Percentiles rank a stretch among this genome's conserved stretches.
Evolutionary conservation across 805 yeast species (phyloP).

Genomic region (Candida ponderosae): DNA sequence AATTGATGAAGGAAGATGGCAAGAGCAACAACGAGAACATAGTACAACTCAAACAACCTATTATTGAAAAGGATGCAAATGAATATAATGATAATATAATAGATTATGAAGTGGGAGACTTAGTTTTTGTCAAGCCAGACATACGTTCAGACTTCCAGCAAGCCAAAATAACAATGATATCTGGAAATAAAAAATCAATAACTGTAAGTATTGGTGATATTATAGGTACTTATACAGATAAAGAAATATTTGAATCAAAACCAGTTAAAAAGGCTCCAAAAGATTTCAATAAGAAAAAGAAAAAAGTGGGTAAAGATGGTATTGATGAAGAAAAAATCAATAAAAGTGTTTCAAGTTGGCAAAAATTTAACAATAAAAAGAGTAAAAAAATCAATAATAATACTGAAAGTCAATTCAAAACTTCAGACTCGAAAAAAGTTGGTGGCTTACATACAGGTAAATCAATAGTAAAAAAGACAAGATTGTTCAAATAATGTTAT

Average conservation of each 20-base stretch:
- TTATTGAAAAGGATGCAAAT: background rate
- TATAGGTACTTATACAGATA: constrained; percentile 7
- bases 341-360: constrained; percentile 13
- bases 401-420: constrained; percentile 5
- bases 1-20: constrained; percentile 5
- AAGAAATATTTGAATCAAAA: constrained; percentile 5
- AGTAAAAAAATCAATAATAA: constrained; percentile 2
- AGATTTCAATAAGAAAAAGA: constrained; percentile 1
- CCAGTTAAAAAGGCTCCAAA: constrained; percentile 5
- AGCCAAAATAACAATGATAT: constrained; percentile 9
- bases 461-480: constrained; percentile 8
- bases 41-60: too few relatives aligned
- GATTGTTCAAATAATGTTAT: too few relatives aligned
- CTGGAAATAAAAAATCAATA: constrained; percentile 10
- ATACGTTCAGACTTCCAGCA: constrained; percentile 4
- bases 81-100: background rate
- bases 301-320: constrained; percentile 5
- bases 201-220: constrained; percentile 7
- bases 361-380: constrained; percentile 11
- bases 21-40: too few relatives aligned
- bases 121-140: constrained; percentile 8
- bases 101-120: constrained; percentile 6
- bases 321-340: constrained; percentile 7
- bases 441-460: constrained; percentile 9
- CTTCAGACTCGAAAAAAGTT: constrained; percentile 9